Evolutionary conservation across 2,329 filamentous ascomycete genomes (phyloP).

Genomic region (Blumeriella jaapii): DNA sequence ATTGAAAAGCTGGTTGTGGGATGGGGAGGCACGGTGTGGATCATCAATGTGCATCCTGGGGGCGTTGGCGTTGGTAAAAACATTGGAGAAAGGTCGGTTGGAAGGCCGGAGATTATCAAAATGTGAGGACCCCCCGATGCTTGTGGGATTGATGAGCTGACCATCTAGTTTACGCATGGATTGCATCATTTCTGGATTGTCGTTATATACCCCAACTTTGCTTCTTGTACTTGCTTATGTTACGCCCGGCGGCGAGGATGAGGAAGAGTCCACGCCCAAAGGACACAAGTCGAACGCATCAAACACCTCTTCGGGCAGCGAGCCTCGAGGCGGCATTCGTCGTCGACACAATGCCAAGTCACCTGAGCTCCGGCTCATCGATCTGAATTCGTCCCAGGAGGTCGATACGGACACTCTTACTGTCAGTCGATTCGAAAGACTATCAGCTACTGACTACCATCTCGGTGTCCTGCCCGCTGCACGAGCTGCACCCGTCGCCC

Average conservation of each 20-base stretch:
- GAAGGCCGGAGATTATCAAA: conserved; percentile 81
- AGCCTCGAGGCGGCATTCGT: conserved; percentile 52
- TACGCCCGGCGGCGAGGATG: conserved; percentile 42
- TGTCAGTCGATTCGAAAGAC: conserved; percentile 73
- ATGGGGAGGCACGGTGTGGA: conserved; percentile 94
- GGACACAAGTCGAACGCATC: conserved; percentile 30
- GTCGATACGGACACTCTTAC: conserved; percentile 78
- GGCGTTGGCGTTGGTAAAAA: conserved; percentile 54
- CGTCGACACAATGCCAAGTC: conserved; percentile 69
- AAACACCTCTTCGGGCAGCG: conserved; percentile 39
- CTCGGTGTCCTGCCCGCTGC: conserved; percentile 71
- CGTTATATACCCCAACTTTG: conserved; percentile 85
- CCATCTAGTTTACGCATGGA: conserved; percentile 71
- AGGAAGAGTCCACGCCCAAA: conserved; percentile 28
- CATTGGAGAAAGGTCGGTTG: conserved; percentile 58
- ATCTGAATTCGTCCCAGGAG: conserved; percentile 71
- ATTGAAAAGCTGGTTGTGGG: conserved; percentile 80
- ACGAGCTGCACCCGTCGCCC: conserved; percentile 49
- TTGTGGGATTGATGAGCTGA: too few species aligned
- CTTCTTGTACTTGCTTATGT: conserved; percentile 88
- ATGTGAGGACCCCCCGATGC: conserved; percentile 51
- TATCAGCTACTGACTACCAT: conserved; percentile 87
- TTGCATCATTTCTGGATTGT: conserved; percentile 95
- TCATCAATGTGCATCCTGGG: conserved; percentile 79
- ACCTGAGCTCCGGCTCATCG: conserved; percentile 83